Evolutionary conservation across 2,329 filamentous ascomycete genomes (phyloP).

Genomic region (Epichloe bromicola): DNA sequence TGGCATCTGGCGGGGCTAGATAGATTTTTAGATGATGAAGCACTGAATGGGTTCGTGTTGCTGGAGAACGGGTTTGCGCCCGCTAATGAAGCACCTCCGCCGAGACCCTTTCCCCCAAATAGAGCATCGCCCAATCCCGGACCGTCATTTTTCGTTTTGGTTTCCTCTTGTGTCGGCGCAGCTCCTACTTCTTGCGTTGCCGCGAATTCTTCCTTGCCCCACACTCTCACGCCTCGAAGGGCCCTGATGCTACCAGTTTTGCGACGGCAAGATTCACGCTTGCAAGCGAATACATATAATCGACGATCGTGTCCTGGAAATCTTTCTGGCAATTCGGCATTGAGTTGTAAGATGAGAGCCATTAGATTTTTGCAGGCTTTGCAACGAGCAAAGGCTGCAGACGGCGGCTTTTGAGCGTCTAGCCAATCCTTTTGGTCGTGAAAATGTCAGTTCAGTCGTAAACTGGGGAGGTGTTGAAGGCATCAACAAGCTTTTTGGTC

Average conservation of each 20-base stretch:
- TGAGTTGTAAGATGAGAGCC: conserved; percentile 76
- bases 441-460: neutral
- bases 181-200: conserved; percentile 20
- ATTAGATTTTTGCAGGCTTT: conserved; percentile 76
- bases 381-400: conserved; percentile 68
- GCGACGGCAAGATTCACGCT: conserved; percentile 63
- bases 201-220: conserved; percentile 24
- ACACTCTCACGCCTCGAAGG: conserved; percentile 53
- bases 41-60: conserved; percentile 29
- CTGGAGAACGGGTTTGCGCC: conserved; percentile 48
- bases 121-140: conserved; percentile 50
- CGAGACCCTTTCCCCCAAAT: conserved; percentile 49
- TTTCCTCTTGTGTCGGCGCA: conserved; percentile 18
- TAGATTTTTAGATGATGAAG: conserved; percentile 14
- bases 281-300: conserved; percentile 76
- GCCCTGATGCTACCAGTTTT: conserved; percentile 72
- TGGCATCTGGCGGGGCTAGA: conserved; percentile 21
- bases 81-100: conserved; percentile 16
- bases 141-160: conserved; percentile 22
- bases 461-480: neutral
- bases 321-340: conserved; percentile 75
- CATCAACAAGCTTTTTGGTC: neutral
- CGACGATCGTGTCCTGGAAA: conserved; percentile 82
- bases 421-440: conserved; percentile 59
- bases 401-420: conserved; percentile 55